Base-by-base conservation (phyloP, 148 eudicot species). In the Cornus florida region DNA sequence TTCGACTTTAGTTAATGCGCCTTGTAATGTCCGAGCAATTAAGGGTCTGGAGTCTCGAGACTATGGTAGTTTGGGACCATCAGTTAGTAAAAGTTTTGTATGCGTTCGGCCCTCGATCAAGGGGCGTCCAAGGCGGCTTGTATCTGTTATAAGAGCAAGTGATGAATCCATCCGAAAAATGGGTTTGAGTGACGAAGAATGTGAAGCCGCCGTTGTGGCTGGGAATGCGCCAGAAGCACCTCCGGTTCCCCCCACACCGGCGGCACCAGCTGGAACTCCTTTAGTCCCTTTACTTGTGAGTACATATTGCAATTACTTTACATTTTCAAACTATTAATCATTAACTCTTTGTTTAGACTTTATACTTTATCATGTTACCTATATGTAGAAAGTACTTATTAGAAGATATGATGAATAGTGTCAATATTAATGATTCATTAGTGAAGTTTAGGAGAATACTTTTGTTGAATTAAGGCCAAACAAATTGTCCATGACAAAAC, bases 171-270 rank as follows among this genome's bases (percentile, higher is more conserved):
- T 85, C 3, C 64, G 83, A 70, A 94, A 92, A 78, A 57, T 59
- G 48, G 86, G 91, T 0, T 53, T 73, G 81, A 93, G 83, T 70
- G 91, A 83, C 77, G 98, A 84, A 39, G 97, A 96, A 71, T 93
- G 97, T 72, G 99, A 96, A 79, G 97, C 99, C 73, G 92, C 93
- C 65, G 97, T 92, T 11, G 98, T 90, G 9, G 93, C 97, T 17
- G 98, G 99, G 7, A 86, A 91, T 72, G 87, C 80, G 4, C 98
- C 97, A 10, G 74, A 88, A 57, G 94, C 98, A 0, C 99, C 98
- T 33, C 91, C 94, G 0, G 94, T 82, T 8, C 95, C 92, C 12
- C 85, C 91, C 5, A 83, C 20, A 4, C 97, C 98, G 4, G 87
- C 86, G 19, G 74, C 90, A 0, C 98, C 99, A 6, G 62, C 80